Base-by-base conservation (phyloP, 495 filamentous ascomycete species). In the Aspergillus asperescens region DNA sequence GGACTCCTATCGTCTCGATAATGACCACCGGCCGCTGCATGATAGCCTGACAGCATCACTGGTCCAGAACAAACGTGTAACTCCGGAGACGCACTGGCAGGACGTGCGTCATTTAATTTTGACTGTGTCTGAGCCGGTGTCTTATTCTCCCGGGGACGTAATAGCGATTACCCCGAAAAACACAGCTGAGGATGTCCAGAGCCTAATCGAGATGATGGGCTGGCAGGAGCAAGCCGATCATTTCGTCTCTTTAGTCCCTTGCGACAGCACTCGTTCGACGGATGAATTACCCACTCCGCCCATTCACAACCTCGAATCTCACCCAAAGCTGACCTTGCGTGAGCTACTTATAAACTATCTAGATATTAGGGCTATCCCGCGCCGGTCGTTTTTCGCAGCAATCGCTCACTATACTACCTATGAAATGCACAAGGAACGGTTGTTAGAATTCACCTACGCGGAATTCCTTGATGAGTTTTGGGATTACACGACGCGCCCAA, bases 401-500 rank as follows among this genome's bases (percentile, higher is more conserved):
- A 80, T 95, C 39, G 78, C 85, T 7, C 80, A 87, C 62, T 89
- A 89, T 47, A 86, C 90, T 4, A 58, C 67, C 0, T 81, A 95
- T 66, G 63, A 71, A 16, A 78, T 77, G 48, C 92, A 97, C 48
- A 82, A 82, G 57, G 88, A 94, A 44, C 83, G 92, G 8, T 79
- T 99, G 0, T 58, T 79, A 2, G 92, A 97, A 56, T 94, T 99
- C 55, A 82, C 83, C 0, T 77, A 84, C 48, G 81, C 87, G 0
- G 76, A 84, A 15, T 87, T 84, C 62, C 77, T 88, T 8, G 90
- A 97, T 58, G 94, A 99, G 54, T 81, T 94, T 15, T 96, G 86
- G 72, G 94, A 99, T 64, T 99, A 97, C 65, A 92, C 91, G 1
- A 89, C 90, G 4, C 86, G 94, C 6, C 92, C 93, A 6, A 84